Evolutionary conservation across 1,284 basidiomycete species (phyloP).

Genomic region (Limonomyces culmigenus): DNA sequence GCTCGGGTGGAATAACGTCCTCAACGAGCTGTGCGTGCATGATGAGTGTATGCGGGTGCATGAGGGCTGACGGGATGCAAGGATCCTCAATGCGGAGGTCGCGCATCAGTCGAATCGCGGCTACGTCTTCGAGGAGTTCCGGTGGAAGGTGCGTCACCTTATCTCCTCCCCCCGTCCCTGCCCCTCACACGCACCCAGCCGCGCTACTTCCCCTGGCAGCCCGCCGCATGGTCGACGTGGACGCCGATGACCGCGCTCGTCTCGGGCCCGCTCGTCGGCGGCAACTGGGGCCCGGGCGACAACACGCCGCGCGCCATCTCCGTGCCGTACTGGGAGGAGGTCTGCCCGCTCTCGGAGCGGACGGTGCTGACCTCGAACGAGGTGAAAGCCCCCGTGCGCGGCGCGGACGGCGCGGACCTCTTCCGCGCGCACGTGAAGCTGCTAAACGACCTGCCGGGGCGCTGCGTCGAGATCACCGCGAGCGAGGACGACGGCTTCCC

Average conservation of each 20-base stretch:
- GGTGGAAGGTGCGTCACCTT: no score
- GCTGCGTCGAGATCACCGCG: conserved; percentile 25
- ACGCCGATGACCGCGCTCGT: conserved; percentile 21
- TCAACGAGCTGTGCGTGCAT: conserved; percentile 22
- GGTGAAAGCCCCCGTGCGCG: conserved; percentile 17
- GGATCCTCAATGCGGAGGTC: no score
- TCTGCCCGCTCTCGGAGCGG: conserved; percentile 14
- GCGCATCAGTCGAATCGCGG: no score
- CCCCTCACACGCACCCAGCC: not conserved
- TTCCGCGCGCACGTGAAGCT: conserved; percentile 22
- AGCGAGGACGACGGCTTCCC: conserved; percentile 18
- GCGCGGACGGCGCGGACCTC: conserved; percentile 18
- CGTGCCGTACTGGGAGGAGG: conserved; percentile 16
- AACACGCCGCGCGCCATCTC: conserved; percentile 21
- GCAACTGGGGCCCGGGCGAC: conserved; percentile 16
- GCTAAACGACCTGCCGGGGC: conserved; percentile 19
- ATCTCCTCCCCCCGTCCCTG: not conserved
- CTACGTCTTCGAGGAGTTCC: no score
- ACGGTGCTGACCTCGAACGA: conserved; percentile 13
- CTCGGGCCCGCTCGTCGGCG: conserved; percentile 19
- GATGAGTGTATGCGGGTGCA: no score
- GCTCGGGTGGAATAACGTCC: conserved; percentile 28
- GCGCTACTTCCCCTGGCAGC: conserved; percentile 18
- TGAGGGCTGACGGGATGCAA: no score
- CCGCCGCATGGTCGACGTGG: conserved; percentile 9